phyloP scores from a whole-genome alignment of 1,284 basidiomycete species.

The Ganoderma lingzhi region DNA sequence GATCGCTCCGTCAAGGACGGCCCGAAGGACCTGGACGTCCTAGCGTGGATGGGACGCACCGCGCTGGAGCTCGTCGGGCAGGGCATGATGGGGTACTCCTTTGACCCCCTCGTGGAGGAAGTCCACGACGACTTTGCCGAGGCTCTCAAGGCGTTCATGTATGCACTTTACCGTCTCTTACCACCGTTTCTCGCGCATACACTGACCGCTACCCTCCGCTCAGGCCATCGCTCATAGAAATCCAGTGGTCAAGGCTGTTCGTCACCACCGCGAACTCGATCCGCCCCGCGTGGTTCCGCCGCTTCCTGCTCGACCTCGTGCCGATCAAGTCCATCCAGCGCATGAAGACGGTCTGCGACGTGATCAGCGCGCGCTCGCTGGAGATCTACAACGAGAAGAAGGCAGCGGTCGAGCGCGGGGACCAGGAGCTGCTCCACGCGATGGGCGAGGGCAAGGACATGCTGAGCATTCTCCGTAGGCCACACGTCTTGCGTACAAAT shows the following conservation, averaged over 20 bases:
- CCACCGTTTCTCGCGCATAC: too few species aligned
- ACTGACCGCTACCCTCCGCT: not conserved
- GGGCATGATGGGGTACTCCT: constrained; percentile 41
- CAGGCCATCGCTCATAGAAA: not conserved
- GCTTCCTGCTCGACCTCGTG: not conserved
- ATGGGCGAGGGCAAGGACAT: constrained; percentile 52
- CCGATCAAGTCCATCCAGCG: constrained; percentile 39
- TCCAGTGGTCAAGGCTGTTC: not conserved
- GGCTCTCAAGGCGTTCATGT: constrained; percentile 36
- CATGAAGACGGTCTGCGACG: constrained; percentile 46
- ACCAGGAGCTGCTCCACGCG: constrained; percentile 34
- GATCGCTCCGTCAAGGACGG: not conserved
- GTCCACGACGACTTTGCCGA: constrained; percentile 32
- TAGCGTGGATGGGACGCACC: constrained; percentile 38
- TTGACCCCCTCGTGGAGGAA: constrained; percentile 36
- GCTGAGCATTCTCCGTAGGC: constrained; percentile 50
- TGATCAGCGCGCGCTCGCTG: constrained; percentile 45
- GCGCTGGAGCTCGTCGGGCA: constrained; percentile 42
- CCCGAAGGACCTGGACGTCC: constrained; percentile 34
- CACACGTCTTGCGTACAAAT: too few species aligned
- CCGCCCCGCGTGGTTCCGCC: constrained; percentile 3
- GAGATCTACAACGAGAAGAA: constrained; percentile 51
- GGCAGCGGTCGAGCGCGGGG: constrained; percentile 31
- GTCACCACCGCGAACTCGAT: not conserved
- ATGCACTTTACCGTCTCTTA: not conserved